Base-by-base conservation (phyloP, 768 basidiomycete species). In the Postia placenta region DNA sequence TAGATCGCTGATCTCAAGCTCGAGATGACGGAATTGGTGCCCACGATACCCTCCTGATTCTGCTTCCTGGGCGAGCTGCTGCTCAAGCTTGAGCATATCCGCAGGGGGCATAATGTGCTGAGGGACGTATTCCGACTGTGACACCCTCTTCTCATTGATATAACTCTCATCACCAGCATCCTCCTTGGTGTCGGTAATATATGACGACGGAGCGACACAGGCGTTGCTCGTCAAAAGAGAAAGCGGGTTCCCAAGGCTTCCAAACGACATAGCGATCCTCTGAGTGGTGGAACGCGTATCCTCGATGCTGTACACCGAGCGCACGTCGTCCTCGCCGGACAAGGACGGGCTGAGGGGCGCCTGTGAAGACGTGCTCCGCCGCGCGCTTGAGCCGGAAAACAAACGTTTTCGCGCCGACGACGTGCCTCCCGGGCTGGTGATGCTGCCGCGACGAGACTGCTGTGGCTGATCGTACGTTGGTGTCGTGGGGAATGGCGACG, bases 41-140 rank as follows among this genome's bases (percentile, higher is more conserved):
- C 49, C 49, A 2, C 48, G 45, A 17, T 54, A 51, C 6, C 40
- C 40, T 25, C 45, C 54, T 17, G 33, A 50, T 20, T 51, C 54
- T 20, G 55, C 28, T 45, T 60, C 75, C 60, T 56, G 64, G 39
- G 50, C 76, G 57, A 62, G 55, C 50, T 73, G 70, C 37, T 76
- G 79, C 57, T 84, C 83, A 9, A 85, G 65, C 61, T 74, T 71
- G 19, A 79, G 72, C 69, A 84, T 74, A 48, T 84, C 80, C 15
- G 79, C 81, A 20, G 80, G 78, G 14, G 82, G 79, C 74, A 85
- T 74, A 52, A 85, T 86, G 35, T 76, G 76, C 59, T 83, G 80
- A 6, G 81, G 80, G 4, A 67, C 70, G 61, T 82, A 81, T 24
- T 83, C 81, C 27, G 53, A 43, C 50, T 60, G 58, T 11, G 65